A percentile compares a stretch with the other conserved stretches of the same genome.
Evolutionary conservation across 306 rosid genomes (phyloP).

Genomic region (Castanospermum australe): DNA sequence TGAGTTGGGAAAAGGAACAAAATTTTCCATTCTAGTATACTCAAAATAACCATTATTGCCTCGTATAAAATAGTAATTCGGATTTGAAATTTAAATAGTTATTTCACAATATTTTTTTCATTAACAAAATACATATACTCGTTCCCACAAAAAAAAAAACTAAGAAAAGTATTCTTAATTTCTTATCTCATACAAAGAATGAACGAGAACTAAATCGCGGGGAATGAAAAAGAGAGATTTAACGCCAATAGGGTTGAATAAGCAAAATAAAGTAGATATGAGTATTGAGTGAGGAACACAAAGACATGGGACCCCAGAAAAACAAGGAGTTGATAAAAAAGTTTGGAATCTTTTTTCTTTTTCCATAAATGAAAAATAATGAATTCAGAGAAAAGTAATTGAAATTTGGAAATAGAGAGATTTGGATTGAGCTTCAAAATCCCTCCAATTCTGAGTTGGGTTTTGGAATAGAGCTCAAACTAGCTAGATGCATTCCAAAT

Average conservation of each 20-base stretch:
- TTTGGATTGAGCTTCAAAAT: neutral
- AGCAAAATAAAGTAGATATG: neutral
- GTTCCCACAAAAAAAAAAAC: too few species aligned
- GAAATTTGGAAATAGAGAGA: conserved; percentile 12
- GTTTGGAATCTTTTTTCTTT: neutral
- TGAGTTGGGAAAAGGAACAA: neutral
- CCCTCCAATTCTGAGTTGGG: neutral
- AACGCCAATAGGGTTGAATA: too few species aligned
- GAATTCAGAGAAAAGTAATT: neutral
- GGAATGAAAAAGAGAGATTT: too few species aligned
- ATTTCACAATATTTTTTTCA: too few species aligned
- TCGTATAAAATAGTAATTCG: neutral
- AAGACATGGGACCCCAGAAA: neutral
- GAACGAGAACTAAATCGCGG: too few species aligned
- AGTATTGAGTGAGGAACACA: neutral
- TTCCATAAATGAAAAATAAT: neutral
- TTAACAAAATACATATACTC: too few species aligned
- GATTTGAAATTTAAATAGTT: neutral
- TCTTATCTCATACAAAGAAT: too few species aligned
- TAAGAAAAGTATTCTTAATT: too few species aligned
- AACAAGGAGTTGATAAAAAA: neutral
- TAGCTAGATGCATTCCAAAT: neutral
- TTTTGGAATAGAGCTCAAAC: neutral
- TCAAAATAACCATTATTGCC: neutral
- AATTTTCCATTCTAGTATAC: neutral